Conservation (phyloP, 495 filamentous ascomycete genomes). For the Cryomyces minteri region DNA sequence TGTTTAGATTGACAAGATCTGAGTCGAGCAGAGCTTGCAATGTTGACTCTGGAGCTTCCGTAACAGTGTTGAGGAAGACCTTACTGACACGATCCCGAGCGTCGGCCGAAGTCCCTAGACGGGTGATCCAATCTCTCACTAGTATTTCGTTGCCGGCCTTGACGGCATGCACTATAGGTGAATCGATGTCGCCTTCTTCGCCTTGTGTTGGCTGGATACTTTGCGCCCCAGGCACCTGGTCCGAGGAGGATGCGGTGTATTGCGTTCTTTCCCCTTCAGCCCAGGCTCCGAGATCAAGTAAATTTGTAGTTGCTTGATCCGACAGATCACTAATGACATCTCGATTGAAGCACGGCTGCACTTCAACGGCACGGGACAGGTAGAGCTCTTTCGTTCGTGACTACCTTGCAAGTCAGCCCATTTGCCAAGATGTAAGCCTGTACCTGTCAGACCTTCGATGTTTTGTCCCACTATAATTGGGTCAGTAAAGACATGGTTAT, state of each 20-base stretch:
- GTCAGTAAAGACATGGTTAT: conserved; percentile 15
- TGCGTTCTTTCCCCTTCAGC: conserved; percentile 83
- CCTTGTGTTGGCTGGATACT: conserved; percentile 36
- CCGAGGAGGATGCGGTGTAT: conserved; percentile 43
- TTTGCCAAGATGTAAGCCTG: background rate
- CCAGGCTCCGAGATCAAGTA: conserved; percentile 89
- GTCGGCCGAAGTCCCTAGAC: conserved; percentile 34
- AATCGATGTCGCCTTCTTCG: conserved; percentile 75
- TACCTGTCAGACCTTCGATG: conserved; percentile 52
- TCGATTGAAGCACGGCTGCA: conserved; percentile 94
- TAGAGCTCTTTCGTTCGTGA: conserved; percentile 96
- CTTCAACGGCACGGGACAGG: conserved; percentile 86
- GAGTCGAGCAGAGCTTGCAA: conserved; percentile 61
- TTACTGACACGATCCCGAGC: conserved; percentile 59
- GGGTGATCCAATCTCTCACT: conserved; percentile 43
- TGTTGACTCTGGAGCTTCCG: conserved; percentile 63
- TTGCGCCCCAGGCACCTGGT: conserved; percentile 18
- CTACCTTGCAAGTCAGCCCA: conserved; percentile 17
- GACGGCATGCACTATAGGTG: conserved; percentile 73
- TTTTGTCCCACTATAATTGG: conserved; percentile 77
- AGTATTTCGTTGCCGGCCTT: conserved; percentile 47
- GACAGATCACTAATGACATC: conserved; percentile 91
- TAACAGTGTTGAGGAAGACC: conserved; percentile 74
- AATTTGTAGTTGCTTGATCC: conserved; percentile 83
- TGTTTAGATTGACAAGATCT: conserved; percentile 64